Evolutionary conservation across 2,329 filamentous ascomycete species (phyloP).

Genomic region (Aspergillus melleus): DNA sequence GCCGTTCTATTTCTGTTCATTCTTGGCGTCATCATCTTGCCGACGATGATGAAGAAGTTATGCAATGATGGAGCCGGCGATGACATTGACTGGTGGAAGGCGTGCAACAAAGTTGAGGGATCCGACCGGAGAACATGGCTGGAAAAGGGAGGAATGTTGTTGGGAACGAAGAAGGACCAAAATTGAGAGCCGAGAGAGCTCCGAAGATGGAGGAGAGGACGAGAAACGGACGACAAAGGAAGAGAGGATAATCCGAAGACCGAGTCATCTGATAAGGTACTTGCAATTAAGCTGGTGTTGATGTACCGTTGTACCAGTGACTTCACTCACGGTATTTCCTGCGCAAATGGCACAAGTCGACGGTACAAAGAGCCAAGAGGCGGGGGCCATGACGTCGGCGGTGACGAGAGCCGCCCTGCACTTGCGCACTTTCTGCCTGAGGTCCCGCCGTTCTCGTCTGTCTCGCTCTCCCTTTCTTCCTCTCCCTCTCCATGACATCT

Average conservation of each 20-base stretch:
- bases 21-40: neutral
- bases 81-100: neutral
- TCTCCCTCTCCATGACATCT: neutral
- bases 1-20: neutral
- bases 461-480: neutral
- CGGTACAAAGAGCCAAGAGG: neutral
- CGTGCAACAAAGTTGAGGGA: neutral
- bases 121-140: neutral
- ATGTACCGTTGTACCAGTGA: neutral
- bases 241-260: neutral
- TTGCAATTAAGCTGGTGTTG: neutral
- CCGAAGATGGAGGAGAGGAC: neutral
- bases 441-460: too few relatives aligned
- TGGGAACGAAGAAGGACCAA: neutral
- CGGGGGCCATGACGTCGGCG: neutral
- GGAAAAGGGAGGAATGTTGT: neutral
- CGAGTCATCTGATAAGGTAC: constrained; percentile 8
- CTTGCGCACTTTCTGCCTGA: neutral
- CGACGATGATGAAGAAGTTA: neutral
- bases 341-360: neutral
- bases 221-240: neutral
- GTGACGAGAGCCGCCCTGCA: neutral
- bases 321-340: neutral
- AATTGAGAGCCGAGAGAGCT: neutral
- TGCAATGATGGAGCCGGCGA: neutral